Base-by-base conservation (phyloP, 768 basidiomycete species). In the Termitomyces sp. region DNA sequence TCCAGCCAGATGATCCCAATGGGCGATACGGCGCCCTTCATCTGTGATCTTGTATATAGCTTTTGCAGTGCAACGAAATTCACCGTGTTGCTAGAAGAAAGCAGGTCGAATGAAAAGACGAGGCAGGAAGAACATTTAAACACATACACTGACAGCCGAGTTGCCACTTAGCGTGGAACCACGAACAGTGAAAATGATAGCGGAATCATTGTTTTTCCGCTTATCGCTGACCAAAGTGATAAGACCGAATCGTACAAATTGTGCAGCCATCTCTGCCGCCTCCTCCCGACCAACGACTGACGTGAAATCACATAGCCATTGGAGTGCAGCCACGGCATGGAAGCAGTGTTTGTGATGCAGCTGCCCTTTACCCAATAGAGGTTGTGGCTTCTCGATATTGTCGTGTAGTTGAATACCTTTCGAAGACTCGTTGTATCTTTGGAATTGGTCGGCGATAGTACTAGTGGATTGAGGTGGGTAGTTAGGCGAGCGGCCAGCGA, bases 231-330 rank as follows among this genome's bases (percentile, higher is more conserved):
- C 93, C 45, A 98, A 79, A 3, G 77, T 75, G 72, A 99, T 89
- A 62, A 96, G 85, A 42, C 94, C 92, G 67, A 95, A 97, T 54
- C 97, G 87, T 48, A 98, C 95, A 67, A 98, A 98, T 70, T 98
- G 97, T 4, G 95, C 97, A 2, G 93, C 89, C 85, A 98, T 91
- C 78, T 99, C 97, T 12, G 94, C 93, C 0, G 94, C 95, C 72
- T 98, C 97, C 68, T 99, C 97, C 54, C 93, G 80, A 24, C 95
- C 95, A 36, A 95, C 93, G 36, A 95, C 93, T 1, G 95, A 97
- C 0, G 97, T 94, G 66, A 94, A 97, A 72, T 99, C 97, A 69
- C 93, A 91, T 42, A 99, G 84, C 97, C 97, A 99, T 73, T 98
- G 95, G 57, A 98, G 78, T 0, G 92, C 95, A 47, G 83, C 83